These are phyloP conservation scores for Quercus ilex DNA, from an alignment of 306 rosid species.

Conservation along the genomic window DNA sequence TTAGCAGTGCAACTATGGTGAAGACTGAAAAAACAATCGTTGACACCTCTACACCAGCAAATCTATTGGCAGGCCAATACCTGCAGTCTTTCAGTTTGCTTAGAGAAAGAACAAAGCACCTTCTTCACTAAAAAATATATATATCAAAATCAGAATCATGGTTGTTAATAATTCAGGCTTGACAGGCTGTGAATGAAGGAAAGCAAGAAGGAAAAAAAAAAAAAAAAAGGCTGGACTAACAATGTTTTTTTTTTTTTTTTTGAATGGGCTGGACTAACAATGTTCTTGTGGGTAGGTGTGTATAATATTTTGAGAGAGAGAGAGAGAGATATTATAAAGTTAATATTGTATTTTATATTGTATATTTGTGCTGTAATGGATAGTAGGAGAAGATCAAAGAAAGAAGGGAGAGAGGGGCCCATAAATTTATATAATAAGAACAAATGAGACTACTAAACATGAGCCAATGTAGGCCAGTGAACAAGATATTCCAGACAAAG, in stretches of 20 bases:
- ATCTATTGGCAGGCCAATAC: constrained; percentile 48
- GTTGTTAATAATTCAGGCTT: constrained; percentile 63
- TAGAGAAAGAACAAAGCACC: constrained; percentile 48
- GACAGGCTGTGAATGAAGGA: constrained; percentile 84
- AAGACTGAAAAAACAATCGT: constrained; percentile 38
- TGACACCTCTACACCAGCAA: constrained; percentile 51
- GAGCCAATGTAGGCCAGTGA: constrained; percentile 64
- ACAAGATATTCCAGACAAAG: constrained; percentile 86
- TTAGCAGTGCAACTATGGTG: constrained; percentile 35
- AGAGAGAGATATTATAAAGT: constrained; percentile 5
- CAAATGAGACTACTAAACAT: constrained; percentile 39
- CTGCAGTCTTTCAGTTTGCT: constrained; percentile 28
- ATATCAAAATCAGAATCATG: constrained; percentile 27
- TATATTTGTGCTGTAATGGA: constrained; percentile 25
- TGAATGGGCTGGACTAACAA: constrained; percentile 32
- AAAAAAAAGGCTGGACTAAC: constrained; percentile 37
- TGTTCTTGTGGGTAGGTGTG: constrained; percentile 41
- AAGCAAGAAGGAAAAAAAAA: constrained; percentile 37
- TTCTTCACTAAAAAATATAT: constrained; percentile 5
- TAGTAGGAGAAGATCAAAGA: constrained; percentile 35
- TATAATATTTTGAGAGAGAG: constrained; percentile 28
- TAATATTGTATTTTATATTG: constrained; percentile 18
- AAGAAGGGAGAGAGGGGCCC: constrained; percentile 37
- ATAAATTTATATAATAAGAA: constrained; percentile 32
- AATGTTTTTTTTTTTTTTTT: constrained; percentile 19